A percentile compares a stretch with the other conserved stretches of the same genome.
Evolutionary conservation across 257 asterid genomes (phyloP).

Genomic region (Rehmannia glutinosa): DNA sequence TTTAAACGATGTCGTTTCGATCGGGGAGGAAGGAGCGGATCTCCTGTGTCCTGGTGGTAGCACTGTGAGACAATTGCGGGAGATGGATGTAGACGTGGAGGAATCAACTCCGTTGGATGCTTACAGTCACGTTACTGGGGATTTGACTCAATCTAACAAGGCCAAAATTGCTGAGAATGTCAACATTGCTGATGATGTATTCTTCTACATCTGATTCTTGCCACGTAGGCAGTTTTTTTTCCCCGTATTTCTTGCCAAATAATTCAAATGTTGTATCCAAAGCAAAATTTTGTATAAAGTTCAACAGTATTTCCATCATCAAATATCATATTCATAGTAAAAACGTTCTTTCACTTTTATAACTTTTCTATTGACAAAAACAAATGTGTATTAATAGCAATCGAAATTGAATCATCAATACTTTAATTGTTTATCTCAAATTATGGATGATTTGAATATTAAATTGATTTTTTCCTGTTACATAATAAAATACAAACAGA

Average conservation of each 20-base stretch:
- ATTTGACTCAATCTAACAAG: conserved; percentile 16
- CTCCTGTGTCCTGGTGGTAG: conserved; percentile 43
- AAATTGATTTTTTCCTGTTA: too few relatives aligned
- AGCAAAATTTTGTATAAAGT: background rate
- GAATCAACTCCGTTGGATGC: conserved; percentile 27
- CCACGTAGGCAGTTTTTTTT: conserved; percentile 15
- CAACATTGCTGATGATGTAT: conserved; percentile 62
- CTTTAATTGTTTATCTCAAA: too few relatives aligned
- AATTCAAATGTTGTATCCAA: background rate
- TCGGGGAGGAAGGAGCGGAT: conserved; percentile 47
- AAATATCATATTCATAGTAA: too few relatives aligned
- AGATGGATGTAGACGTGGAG: conserved; percentile 26
- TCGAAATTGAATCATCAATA: too few relatives aligned
- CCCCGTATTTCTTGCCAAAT: too few relatives aligned
- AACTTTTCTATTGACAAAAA: too few relatives aligned
- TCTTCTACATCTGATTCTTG: conserved; percentile 41
- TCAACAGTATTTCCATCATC: too few relatives aligned
- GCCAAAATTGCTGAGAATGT: conserved; percentile 26
- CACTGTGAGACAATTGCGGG: conserved; percentile 24
- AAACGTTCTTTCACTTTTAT: too few relatives aligned
- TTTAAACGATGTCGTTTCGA: conserved; percentile 11
- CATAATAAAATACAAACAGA: too few relatives aligned
- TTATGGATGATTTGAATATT: too few relatives aligned
- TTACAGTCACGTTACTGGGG: conserved; percentile 7
- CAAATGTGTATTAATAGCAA: too few relatives aligned